Evolutionary conservation across 1,139 yeast genomes (phyloP), one percentile per base, ranked within the genome.

Genomic region (Suhomyces panamericanus): DNA sequence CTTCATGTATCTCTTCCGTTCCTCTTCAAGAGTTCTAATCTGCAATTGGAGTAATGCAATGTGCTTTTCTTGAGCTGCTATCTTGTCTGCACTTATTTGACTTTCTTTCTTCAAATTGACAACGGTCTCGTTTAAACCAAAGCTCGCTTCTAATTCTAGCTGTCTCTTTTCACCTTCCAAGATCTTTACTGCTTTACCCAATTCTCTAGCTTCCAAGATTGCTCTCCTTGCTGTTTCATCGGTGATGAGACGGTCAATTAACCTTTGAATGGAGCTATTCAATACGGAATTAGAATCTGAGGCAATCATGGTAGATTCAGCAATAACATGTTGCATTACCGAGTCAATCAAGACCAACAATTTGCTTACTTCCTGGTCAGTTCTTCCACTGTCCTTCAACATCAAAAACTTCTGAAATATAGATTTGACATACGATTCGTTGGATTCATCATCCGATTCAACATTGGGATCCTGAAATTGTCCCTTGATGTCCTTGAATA

Each of bases 211-310:
- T 42, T 69, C 72, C 32, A 65, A 50, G n/a, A 69, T 56, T 1
- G 72, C 72, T 43, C 65, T 54, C 41, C 66, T 57, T 2, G 73
- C 71, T 3, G 63, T 66, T 34, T 66, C 69, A 45, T 68, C 73
- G 0, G 69, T 60, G 10, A 60, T 53, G 46, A 69, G 49, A 33
- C 69, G 52, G 44, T 70, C 73, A 60, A 70, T 62, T 20, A 69
- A 52, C 40, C 69, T 55, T 44, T 69, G 74, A 12, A 70, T 62
- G 1, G 73, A 58, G 38, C 62, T 59, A 44, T 61, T 64, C 36
- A 69, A 54, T 2, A 64, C 63, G 10, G 67, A 52, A 11, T 55
- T 58, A 0, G 68, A 50, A 41, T 65, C 63, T 2, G 60, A 43
- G 1, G 58, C 64, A n/a, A 58, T 49, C 40, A 54, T 49, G 0